phyloP scores from a whole-genome alignment of 2,329 filamentous ascomycete genomes.

The Oidium heveae region DNA sequence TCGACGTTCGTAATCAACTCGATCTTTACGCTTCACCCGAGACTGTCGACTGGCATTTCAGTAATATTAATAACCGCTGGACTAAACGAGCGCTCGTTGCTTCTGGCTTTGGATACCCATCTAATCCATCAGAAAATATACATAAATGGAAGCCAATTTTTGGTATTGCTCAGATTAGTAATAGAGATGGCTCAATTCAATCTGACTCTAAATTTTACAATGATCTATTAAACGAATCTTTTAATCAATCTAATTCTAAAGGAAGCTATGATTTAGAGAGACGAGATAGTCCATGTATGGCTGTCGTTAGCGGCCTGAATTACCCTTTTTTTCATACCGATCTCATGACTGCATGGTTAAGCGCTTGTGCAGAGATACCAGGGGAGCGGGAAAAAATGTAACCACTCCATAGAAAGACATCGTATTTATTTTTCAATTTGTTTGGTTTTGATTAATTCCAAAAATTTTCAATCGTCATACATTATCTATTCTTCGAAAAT shows the following conservation, averaged over 20 bases:
- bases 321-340: conserved; percentile 86
- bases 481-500: too few species aligned
- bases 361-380: conserved; percentile 44
- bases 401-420: background rate
- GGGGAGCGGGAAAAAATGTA: conserved; percentile 14
- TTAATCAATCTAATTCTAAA: background rate
- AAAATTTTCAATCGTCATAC: too few species aligned
- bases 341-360: conserved; percentile 67
- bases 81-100: conserved; percentile 72
- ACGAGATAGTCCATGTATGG: conserved; percentile 16
- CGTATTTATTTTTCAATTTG: too few species aligned
- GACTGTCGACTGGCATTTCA: conserved; percentile 81
- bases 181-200: conserved; percentile 41
- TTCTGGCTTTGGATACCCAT: conserved; percentile 72
- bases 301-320: conserved; percentile 65
- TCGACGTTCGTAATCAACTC: conserved; percentile 84
- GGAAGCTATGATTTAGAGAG: background rate
- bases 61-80: conserved; percentile 85
- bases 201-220: conserved; percentile 39
- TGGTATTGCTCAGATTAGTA: conserved; percentile 67
- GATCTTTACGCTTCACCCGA: conserved; percentile 63
- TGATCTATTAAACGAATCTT: background rate
- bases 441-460: too few species aligned
- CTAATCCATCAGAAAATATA: conserved; percentile 17
- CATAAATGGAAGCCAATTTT: conserved; percentile 84